A percentile compares a stretch with the other conserved stretches of the same genome.
phyloP scores from a whole-genome alignment of 75 land plant species.

The Sequoia sempervirens region DNA sequence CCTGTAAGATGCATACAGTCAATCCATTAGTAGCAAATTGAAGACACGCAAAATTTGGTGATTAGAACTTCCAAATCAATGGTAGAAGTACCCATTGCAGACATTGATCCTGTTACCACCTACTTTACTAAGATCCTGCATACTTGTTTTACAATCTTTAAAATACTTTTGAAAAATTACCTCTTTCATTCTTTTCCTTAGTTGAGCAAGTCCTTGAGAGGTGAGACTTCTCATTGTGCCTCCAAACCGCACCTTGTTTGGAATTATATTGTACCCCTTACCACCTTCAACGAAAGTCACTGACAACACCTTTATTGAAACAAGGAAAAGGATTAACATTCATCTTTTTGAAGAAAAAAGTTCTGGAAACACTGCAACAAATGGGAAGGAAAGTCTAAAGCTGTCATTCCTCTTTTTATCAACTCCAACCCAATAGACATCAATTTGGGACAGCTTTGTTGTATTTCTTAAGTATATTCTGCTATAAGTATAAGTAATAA shows the following conservation, averaged over 20 bases:
- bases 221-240: conserved; percentile 68
- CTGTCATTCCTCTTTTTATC: background rate
- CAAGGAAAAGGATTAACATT: background rate
- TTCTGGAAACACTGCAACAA: too few species aligned
- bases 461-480: background rate
- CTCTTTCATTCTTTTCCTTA: conserved; percentile 60
- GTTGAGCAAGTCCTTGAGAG: conserved; percentile 36
- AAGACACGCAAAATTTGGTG: too few species aligned
- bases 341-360: background rate
- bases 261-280: conserved; percentile 37
- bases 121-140: background rate
- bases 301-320: conserved; percentile 53
- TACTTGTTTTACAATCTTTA: background rate
- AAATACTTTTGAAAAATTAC: conserved; percentile 12
- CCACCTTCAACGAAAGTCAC: conserved; percentile 66
- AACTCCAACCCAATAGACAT: background rate
- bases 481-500: background rate
- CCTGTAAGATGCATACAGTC: too few species aligned
- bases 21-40: background rate
- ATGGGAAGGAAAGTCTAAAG: too few species aligned
- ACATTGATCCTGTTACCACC: background rate
- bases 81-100: background rate
- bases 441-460: background rate
- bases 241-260: conserved; percentile 56
- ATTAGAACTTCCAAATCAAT: background rate